Conservation (phyloP, 768 basidiomycete genomes). For the Naematelia aurantialba region DNA sequence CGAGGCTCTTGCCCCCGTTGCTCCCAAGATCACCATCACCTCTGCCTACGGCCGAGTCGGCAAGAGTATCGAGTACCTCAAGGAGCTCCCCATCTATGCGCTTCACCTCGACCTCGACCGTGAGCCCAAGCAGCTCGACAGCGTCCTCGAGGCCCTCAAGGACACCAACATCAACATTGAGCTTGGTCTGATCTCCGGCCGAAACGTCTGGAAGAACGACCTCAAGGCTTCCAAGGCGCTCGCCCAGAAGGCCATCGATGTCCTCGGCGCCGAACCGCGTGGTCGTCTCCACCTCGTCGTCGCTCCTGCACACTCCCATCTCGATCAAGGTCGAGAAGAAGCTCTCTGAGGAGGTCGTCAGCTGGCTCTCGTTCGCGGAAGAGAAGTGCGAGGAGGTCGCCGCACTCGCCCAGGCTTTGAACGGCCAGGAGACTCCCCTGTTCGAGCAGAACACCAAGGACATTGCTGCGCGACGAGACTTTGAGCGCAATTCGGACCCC, state of each 20-base stretch:
- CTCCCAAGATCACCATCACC: slow-evolving; percentile 88
- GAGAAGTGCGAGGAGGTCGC: slow-evolving; percentile 94
- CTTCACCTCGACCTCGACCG: slow-evolving; percentile 97
- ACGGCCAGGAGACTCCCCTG: slow-evolving; percentile 73
- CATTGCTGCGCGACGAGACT: slow-evolving; percentile 89
- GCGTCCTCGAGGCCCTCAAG: slow-evolving; percentile 77
- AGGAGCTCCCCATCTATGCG: slow-evolving; percentile 86
- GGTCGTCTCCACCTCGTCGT: slow-evolving; percentile 91
- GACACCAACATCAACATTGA: slow-evolving; percentile 75
- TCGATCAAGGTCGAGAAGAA: slow-evolving; percentile 89
- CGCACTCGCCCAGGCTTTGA: slow-evolving; percentile 75
- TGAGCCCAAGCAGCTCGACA: slow-evolving; percentile 81
- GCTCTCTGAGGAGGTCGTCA: slow-evolving; percentile 79
- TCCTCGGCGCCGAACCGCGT: slow-evolving; percentile 77
- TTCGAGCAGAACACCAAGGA: slow-evolving; percentile 85
- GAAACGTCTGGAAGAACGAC: slow-evolving; percentile 99
- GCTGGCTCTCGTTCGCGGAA: slow-evolving; percentile 97
- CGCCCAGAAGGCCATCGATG: slow-evolving; percentile 76
- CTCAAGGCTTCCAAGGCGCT: slow-evolving; percentile 74
- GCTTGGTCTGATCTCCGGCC: slow-evolving; percentile 92
- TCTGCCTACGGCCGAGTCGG: slow-evolving; percentile 98
- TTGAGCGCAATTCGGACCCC: slow-evolving; percentile 89
- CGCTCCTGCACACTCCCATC: slow-evolving; percentile 96
- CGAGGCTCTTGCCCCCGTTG: slow-evolving; percentile 69
- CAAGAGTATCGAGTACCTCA: slow-evolving; percentile 77